Evolutionary conservation across 2,329 filamentous ascomycete species (phyloP).

Genomic region (Fusarium poae): DNA sequence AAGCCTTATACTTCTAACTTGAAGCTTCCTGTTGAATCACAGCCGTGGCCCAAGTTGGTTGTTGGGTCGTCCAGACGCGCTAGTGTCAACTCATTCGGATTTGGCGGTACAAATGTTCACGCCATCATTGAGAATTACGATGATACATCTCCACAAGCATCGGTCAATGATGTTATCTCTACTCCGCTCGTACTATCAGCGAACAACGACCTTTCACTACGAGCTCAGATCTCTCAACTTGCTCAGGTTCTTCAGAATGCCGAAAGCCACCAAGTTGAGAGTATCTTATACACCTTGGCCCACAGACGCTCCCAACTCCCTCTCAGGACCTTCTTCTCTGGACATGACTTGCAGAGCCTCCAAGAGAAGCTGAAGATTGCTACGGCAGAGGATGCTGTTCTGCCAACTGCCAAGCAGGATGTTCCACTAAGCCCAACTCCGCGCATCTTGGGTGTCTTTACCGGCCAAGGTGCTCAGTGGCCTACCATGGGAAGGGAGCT

Average conservation of each 20-base stretch:
- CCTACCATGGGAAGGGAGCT: slow-evolving; percentile 50
- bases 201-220: slow-evolving; percentile 2
- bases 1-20: background rate
- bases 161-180: background rate
- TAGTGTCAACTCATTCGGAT: slow-evolving; percentile 12
- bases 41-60: background rate
- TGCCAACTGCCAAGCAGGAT: background rate
- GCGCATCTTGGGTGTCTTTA: slow-evolving; percentile 49
- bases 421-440: background rate
- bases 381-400: background rate
- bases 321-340: background rate
- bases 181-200: background rate
- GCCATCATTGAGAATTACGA: slow-evolving; percentile 1
- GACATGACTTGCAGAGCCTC: background rate
- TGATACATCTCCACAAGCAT: background rate
- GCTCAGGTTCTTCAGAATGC: background rate
- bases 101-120: slow-evolving; percentile 12
- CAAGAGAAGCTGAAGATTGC: background rate
- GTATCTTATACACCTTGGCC: background rate
- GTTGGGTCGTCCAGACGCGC: background rate
- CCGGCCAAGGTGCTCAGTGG: slow-evolving; percentile 55
- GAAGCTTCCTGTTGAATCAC: background rate
- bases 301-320: slow-evolving; percentile 1
- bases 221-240: background rate
- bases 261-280: background rate